phyloP scores from a whole-genome alignment of 2,329 filamentous ascomycete genomes.

The Fusarium austroafricanum region DNA sequence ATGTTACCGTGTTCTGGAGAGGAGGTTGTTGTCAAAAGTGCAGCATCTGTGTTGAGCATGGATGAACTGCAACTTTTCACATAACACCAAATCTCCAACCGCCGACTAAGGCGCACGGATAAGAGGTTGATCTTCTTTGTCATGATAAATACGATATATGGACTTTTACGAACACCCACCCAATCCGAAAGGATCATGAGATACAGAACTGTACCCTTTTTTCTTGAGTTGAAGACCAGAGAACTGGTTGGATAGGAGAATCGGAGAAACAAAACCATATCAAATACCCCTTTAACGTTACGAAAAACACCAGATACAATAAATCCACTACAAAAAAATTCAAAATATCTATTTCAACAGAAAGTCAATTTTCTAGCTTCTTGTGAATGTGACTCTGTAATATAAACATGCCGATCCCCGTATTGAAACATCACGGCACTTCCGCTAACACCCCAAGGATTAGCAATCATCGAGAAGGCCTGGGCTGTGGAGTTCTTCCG shows the following conservation, averaged over 20 bases:
- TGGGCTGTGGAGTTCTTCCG: constrained; percentile 5
- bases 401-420: constrained; percentile 11
- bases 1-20: constrained; percentile 21
- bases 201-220: constrained; percentile 10
- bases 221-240: constrained; percentile 6
- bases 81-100: constrained; percentile 21
- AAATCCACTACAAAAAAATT: constrained; percentile 16
- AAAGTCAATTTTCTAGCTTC: background rate
- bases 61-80: background rate
- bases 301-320: constrained; percentile 6
- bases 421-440: constrained; percentile 25
- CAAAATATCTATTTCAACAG: constrained; percentile 1
- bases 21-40: constrained; percentile 1
- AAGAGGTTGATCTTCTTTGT: constrained; percentile 30
- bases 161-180: constrained; percentile 18
- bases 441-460: constrained; percentile 1
- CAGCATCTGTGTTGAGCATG: constrained; percentile 14
- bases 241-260: constrained; percentile 12
- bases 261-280: constrained; percentile 7
- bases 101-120: constrained; percentile 32
- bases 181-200: constrained; percentile 27
- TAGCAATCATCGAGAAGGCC: constrained; percentile 10
- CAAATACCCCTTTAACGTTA: constrained; percentile 1
- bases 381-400: constrained; percentile 15
- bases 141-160: constrained; percentile 19